Evolutionary conservation across 2,329 filamentous ascomycete species (phyloP).

Genomic region (Fusarium beomiforme): DNA sequence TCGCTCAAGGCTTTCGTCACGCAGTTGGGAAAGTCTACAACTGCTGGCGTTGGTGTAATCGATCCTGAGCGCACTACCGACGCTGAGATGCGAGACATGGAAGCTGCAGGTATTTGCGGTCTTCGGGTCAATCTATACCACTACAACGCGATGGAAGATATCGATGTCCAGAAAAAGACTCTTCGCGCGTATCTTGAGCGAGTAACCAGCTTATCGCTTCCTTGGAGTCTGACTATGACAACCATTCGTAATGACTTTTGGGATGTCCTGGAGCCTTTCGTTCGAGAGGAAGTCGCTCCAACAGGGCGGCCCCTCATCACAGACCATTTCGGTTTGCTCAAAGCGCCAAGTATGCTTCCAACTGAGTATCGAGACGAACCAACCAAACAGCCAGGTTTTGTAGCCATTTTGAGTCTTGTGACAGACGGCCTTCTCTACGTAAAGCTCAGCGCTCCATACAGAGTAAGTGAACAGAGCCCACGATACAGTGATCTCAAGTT

Average conservation of each 20-base stretch:
- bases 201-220: slow-evolving; percentile 6
- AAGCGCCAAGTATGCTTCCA: slow-evolving; percentile 47
- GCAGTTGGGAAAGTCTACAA: background rate
- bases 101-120: background rate
- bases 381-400: slow-evolving; percentile 40
- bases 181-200: slow-evolving; percentile 44
- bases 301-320: slow-evolving; percentile 42
- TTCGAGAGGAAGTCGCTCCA: background rate
- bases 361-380: slow-evolving; percentile 34
- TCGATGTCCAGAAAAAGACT: background rate
- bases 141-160: background rate
- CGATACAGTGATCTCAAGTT: slow-evolving; percentile 46
- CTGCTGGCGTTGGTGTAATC: background rate
- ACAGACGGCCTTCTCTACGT: slow-evolving; percentile 47
- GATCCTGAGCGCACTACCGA: background rate
- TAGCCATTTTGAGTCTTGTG: slow-evolving; percentile 40
- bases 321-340: slow-evolving; percentile 51
- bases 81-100: background rate
- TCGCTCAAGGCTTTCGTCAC: background rate
- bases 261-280: slow-evolving; percentile 7
- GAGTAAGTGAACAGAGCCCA: slow-evolving; percentile 45
- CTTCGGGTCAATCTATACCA: background rate
- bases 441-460: slow-evolving; percentile 52
- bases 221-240: slow-evolving; percentile 30
- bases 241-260: slow-evolving; percentile 26